Base-by-base conservation (phyloP, 805 yeast genomes). In the Priceomyces melissophilus region DNA sequence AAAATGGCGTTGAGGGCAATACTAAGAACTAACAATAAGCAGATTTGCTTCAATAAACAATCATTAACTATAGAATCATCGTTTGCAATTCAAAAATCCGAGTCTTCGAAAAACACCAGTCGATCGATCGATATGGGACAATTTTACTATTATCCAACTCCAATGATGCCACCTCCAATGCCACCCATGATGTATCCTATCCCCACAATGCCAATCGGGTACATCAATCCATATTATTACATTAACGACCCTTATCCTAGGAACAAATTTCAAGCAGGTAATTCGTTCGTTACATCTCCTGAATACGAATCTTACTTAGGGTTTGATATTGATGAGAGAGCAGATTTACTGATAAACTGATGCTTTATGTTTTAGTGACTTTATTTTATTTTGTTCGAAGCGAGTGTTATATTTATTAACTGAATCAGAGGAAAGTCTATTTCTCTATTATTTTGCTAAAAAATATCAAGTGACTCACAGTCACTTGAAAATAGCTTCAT, bases 1-100 rank as follows among this genome's bases (percentile, higher is more conserved):
- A 70, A 69, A 9, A 76, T 78, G 65, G 89, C 95, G 2, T 68
- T 80, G 33, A 58, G 61, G 15, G 88, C 91, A 30, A 81, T 84
- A 30, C 62, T 72, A 14, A 60, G 68, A 41, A 71, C 83, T 30
- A 76, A 79, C 54, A 78, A 77, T 27, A 58, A 61, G 34, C 48
- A 59, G 5, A 57, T 74, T 30, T 45, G 43, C 33, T 37, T 39
- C 11, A 58, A 50, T 11, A 46, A 45, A 33, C 52, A 54, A 9
- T 54, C 57, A 10, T 45, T 63, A 17, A 38, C 54, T 34, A 61
- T 68, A 20, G 64, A 63, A 45, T 57, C 73, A 0, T 66, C 71
- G 27, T 67, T 68, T 55, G 74, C 74, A 2, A 57, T 67, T 23
- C 73, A 68, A 39, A 68, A 67, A 32, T 39, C 52, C 10, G 38